Evolutionary conservation across 2,329 filamentous ascomycete species (phyloP).

Genomic region (Metarhizium rileyi): DNA sequence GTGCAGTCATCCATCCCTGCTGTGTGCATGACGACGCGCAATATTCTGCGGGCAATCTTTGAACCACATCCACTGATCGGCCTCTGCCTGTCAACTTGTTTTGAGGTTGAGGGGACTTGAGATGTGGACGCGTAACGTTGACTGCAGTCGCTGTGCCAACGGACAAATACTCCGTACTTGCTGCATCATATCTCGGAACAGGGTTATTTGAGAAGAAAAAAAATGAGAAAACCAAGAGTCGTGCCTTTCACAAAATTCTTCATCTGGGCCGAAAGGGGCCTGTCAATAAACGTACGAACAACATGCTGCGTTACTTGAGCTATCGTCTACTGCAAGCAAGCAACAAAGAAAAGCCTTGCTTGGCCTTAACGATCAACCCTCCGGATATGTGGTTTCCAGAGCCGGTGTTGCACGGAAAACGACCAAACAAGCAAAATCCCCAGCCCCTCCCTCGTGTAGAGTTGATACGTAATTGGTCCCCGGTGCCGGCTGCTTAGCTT

Average conservation of each 20-base stretch:
- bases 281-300: background rate
- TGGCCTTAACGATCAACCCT: background rate
- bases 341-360: background rate
- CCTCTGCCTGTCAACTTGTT: background rate
- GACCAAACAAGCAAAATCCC: too few species aligned
- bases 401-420: background rate
- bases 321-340: background rate
- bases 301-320: background rate
- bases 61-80: background rate
- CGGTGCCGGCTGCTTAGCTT: background rate
- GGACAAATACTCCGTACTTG: too few species aligned
- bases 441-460: too few species aligned
- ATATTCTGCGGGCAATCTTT: background rate
- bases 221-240: too few species aligned
- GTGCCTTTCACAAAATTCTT: too few species aligned
- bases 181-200: background rate
- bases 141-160: background rate
- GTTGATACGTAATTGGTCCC: too few species aligned
- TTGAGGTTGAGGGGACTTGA: too few species aligned
- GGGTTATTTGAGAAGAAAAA: too few species aligned
- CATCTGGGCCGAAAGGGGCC: too few species aligned
- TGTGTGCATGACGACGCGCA: conserved; percentile 4
- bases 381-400: background rate
- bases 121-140: too few species aligned
- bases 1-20: background rate